A percentile compares a stretch with the other conserved stretches of the same genome.
These are phyloP conservation scores for Saccharomycopsis synnaedendra DNA, from an alignment of 805 yeast species.

Conservation along the genomic window DNA sequence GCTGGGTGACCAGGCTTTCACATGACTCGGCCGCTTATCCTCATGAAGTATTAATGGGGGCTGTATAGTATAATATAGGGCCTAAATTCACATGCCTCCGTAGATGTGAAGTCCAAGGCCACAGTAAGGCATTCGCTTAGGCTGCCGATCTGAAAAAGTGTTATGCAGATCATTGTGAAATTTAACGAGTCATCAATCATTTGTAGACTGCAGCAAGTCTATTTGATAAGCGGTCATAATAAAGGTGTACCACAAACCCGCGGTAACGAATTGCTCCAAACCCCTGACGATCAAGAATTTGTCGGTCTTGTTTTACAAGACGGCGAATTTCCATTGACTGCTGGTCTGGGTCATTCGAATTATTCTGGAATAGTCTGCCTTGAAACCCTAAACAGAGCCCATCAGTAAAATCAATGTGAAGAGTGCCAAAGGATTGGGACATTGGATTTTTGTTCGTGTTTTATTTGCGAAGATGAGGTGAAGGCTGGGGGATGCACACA, in stretches of 20 bases:
- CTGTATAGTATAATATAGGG: too few relatives aligned
- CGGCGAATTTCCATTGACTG: slow-evolving; percentile 4
- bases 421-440: not conserved
- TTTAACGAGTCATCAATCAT: not conserved
- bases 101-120: too few relatives aligned
- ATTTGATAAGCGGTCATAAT: not conserved
- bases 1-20: too few relatives aligned
- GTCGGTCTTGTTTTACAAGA: not conserved
- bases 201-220: slow-evolving; percentile 6
- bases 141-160: not conserved
- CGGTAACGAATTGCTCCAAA: slow-evolving; percentile 6
- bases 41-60: too few relatives aligned
- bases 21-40: too few relatives aligned
- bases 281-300: slow-evolving; percentile 3
- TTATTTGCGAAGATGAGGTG: too few relatives aligned
- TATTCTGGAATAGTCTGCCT: not conserved
- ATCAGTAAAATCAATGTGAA: slow-evolving; percentile 2
- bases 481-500: too few relatives aligned
- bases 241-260: slow-evolving; percentile 4
- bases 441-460: too few relatives aligned
- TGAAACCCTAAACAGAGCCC: slow-evolving; percentile 2
- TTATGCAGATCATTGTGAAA: not conserved
- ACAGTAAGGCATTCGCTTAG: too few relatives aligned
- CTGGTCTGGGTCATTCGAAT: slow-evolving; percentile 2
- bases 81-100: too few relatives aligned